phyloP scores from a whole-genome alignment of 2,329 filamentous ascomycete genomes.

The Nemania abortiva region DNA sequence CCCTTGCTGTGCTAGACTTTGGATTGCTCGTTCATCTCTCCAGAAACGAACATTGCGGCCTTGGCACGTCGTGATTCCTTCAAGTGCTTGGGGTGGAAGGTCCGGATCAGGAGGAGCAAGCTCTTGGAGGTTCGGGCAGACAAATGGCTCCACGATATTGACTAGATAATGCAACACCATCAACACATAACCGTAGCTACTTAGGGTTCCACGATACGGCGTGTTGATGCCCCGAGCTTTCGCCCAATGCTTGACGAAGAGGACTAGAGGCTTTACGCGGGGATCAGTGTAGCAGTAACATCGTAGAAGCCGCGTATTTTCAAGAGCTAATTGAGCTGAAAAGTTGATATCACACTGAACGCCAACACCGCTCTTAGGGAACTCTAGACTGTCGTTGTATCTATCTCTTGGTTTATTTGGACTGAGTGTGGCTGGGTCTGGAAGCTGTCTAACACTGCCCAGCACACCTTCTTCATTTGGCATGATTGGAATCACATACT shows the following conservation, averaged over 20 bases:
- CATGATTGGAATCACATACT: conserved; percentile 56
- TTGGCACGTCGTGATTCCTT: conserved; percentile 64
- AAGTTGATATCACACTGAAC: conserved; percentile 95
- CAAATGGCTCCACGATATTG: conserved; percentile 82
- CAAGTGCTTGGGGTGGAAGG: conserved; percentile 54
- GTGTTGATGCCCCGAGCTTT: conserved; percentile 88
- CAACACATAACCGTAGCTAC: conserved; percentile 90
- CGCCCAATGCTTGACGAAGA: conserved; percentile 93
- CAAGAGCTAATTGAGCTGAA: conserved; percentile 82
- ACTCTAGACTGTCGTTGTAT: conserved; percentile 75
- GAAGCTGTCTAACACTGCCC: conserved; percentile 58
- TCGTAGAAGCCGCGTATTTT: conserved; percentile 84
- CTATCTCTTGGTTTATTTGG: conserved; percentile 66
- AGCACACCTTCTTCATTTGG: conserved; percentile 53
- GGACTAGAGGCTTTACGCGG: conserved; percentile 80
- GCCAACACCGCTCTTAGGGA: conserved; percentile 80
- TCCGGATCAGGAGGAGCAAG: conserved; percentile 57
- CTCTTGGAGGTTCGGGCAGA: conserved; percentile 84
- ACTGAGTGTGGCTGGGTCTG: conserved; percentile 63
- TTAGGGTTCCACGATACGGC: conserved; percentile 85
- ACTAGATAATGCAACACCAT: conserved; percentile 94
- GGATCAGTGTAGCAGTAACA: conserved; percentile 85
- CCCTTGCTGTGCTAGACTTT: conserved; percentile 66
- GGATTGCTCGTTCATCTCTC: conserved; percentile 78
- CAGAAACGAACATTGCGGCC: conserved; percentile 82